Percentiles rank a stretch among this genome's conserved stretches.
phyloP scores from a whole-genome alignment of 345 rosid genomes.

The Citrus inodora region DNA sequence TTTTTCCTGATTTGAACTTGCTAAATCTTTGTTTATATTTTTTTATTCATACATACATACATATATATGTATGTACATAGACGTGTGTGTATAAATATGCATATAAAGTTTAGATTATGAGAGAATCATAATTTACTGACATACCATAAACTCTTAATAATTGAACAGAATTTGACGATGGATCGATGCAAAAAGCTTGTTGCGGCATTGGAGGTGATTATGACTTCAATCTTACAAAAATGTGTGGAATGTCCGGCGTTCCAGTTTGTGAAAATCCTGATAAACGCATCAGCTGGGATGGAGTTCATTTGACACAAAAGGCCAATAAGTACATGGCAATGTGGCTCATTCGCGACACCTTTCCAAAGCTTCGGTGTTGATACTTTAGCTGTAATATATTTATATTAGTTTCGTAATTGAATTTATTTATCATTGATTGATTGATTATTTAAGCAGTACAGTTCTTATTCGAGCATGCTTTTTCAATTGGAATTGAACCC shows the following conservation, averaged over 20 bases:
- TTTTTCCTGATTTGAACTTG: not conserved
- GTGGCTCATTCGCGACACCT: conserved; percentile 21
- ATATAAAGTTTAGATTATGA: not conserved
- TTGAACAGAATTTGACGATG: conserved; percentile 7
- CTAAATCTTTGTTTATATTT: too few species aligned
- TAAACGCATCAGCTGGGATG: conserved; percentile 29
- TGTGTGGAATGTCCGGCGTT: conserved; percentile 20
- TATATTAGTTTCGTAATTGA: not conserved
- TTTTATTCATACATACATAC: not conserved
- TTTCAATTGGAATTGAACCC: too few species aligned
- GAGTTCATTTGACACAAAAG: conserved; percentile 4
- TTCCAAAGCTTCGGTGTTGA: conserved; percentile 16
- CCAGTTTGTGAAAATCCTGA: conserved; percentile 17
- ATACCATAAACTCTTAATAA: too few species aligned
- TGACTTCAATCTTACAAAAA: conserved; percentile 1
- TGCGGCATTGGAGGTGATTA: conserved; percentile 21
- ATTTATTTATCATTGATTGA: too few species aligned
- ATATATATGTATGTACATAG: not conserved
- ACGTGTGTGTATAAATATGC: too few species aligned
- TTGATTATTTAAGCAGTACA: too few species aligned
- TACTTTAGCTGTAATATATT: not conserved
- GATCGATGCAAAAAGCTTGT: conserved; percentile 9
- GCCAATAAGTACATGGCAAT: conserved; percentile 21
- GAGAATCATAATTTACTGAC: too few species aligned
- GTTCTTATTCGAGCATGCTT: too few species aligned